Base-by-base conservation (phyloP, 495 filamentous ascomycete genomes). In the Wilcoxina mikolae region DNA sequence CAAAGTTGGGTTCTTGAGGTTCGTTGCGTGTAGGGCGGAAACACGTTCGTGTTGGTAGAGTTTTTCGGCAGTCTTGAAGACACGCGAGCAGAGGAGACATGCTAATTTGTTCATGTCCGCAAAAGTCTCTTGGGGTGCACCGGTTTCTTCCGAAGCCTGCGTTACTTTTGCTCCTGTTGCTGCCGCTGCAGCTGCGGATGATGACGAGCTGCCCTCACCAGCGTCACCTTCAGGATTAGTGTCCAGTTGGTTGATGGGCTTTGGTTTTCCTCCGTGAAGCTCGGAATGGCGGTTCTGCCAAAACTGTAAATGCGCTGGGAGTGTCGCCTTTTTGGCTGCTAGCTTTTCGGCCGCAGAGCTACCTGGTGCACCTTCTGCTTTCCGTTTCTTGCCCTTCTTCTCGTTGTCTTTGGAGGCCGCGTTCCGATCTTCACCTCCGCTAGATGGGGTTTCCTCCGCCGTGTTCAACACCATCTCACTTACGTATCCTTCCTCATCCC, bases 251-350 rank as follows among this genome's bases (percentile, higher is more conserved):
- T 44, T 57, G 29, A 59, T 60, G 27, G 58, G 68, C 51, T 45
- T 33, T 68, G 60, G 23, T 72, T 17, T 15, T 10, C 63, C 70
- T 1, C 84, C 82, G 58, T 90, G 86, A 35, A 95, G 71, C 64
- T 95, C 86, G 0, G 83, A 85, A 61, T 87, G 84, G 24, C 85
- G 84, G 61, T 89, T 83, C 49, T 82, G 79, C 88, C 88, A 95
- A 67, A 88, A 84, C 68, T 91, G 82, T 29, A 95, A 73, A 60
- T 93, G 84, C 15, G 77, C 72, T 1, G 79, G 76, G 50, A 76
- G 69, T 10, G 76, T 71, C 55, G 74, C 56, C 47, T 69, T 58
- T 49, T 64, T 59, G 11, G 55, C 49, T 33, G 48, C 26, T 15
- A 71, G 69, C 52, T 71, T 73, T 22, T 75, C 72, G 17, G 68